Conservation (phyloP, 2,329 filamentous ascomycete species). For the Ceratocystiopsis sp. region DNA sequence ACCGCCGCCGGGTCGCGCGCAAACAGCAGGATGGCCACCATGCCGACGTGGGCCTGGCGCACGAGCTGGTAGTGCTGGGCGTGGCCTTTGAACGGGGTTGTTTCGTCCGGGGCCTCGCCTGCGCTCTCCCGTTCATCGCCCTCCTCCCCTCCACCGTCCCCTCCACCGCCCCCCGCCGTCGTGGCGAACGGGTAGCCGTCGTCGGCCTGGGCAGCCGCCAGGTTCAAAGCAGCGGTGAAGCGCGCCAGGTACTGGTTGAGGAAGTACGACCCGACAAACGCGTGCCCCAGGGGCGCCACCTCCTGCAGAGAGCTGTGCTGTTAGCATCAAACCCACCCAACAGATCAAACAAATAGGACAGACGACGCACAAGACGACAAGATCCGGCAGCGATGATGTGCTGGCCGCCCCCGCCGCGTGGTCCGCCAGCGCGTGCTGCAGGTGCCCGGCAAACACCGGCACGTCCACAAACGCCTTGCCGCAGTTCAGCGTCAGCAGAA, state of each 20-base stretch:
- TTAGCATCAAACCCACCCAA: too few species aligned
- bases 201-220: constrained; percentile 36
- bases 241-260: constrained; percentile 58
- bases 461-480: constrained; percentile 54
- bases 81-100: not conserved
- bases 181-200: not conserved
- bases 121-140: constrained; percentile 1
- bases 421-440: constrained; percentile 40
- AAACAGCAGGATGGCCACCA: constrained; percentile 83
- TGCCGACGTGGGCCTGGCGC: constrained; percentile 58
- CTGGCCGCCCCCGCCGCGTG: constrained; percentile 17
- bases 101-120: not conserved
- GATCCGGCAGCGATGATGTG: constrained; percentile 28
- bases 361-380: constrained; percentile 38
- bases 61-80: constrained; percentile 47
- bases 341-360: too few species aligned
- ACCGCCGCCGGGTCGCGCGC: constrained; percentile 46
- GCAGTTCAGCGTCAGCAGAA: constrained; percentile 83
- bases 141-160: not conserved
- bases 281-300: constrained; percentile 65
- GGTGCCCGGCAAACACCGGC: constrained; percentile 51
- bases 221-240: constrained; percentile 53
- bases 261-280: constrained; percentile 72
- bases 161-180: not conserved
- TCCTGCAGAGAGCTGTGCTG: constrained; percentile 62